phyloP scores from a whole-genome alignment of 2,329 filamentous ascomycete genomes.

The Xylariaceae sp. region DNA sequence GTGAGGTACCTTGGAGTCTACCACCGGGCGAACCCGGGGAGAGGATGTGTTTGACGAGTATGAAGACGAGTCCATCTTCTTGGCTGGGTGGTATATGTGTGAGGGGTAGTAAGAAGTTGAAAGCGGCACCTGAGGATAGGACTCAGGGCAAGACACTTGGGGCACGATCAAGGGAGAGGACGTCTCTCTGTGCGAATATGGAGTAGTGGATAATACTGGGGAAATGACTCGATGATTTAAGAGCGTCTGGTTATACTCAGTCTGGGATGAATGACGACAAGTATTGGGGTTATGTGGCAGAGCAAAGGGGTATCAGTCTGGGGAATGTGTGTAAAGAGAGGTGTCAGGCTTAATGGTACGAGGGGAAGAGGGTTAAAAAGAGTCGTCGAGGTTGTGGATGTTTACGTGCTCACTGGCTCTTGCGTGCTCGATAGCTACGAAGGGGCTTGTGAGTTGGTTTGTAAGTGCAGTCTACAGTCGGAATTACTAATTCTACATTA shows the following conservation, averaged over 20 bases:
- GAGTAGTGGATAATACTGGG: too few relatives aligned
- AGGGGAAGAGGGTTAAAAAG: not conserved
- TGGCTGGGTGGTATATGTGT: not conserved
- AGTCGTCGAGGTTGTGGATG: not conserved
- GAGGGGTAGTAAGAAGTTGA: slow-evolving; percentile 3
- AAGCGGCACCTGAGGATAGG: too few relatives aligned
- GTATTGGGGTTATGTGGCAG: too few relatives aligned
- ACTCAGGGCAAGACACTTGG: too few relatives aligned
- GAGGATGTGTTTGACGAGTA: slow-evolving; percentile 36
- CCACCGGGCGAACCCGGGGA: slow-evolving; percentile 30
- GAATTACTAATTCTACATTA: not conserved
- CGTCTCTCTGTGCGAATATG: too few relatives aligned
- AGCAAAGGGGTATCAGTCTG: not conserved
- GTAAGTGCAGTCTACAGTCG: not conserved
- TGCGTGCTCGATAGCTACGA: not conserved
- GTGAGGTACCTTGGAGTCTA: slow-evolving; percentile 37
- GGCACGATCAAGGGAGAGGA: too few relatives aligned
- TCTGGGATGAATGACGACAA: too few relatives aligned
- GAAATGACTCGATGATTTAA: too few relatives aligned
- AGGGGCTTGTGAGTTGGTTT: not conserved
- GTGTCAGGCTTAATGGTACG: not conserved
- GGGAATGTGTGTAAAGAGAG: not conserved
- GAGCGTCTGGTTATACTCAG: too few relatives aligned
- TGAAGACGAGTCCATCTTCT: slow-evolving; percentile 26
- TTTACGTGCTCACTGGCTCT: not conserved